phyloP scores from a whole-genome alignment of 768 basidiomycete genomes.

The Amyloporia xantha region DNA sequence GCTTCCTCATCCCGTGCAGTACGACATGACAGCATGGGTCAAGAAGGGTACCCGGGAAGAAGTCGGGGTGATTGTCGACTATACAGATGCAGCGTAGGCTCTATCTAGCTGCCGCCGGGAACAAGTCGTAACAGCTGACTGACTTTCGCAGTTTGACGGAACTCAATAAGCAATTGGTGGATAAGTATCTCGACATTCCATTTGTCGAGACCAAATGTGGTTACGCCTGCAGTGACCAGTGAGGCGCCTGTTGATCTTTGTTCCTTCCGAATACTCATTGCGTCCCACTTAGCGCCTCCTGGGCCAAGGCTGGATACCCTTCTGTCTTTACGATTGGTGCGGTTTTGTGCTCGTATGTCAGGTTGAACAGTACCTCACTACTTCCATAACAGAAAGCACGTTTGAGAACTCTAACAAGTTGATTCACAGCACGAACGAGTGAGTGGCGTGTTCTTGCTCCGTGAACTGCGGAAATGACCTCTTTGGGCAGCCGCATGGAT shows the following conservation, averaged over 20 bases:
- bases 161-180: conserved; percentile 73
- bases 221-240: conserved; percentile 95
- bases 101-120: no score
- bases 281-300: conserved; percentile 60
- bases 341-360: conserved; percentile 11
- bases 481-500: conserved; percentile 63
- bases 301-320: conserved; percentile 81
- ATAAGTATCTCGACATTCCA: conserved; percentile 77
- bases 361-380: not conserved
- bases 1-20: conserved; percentile 34
- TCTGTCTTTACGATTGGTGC: conserved; percentile 78
- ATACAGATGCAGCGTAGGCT: conserved; percentile 42
- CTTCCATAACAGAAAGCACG: conserved; percentile 41
- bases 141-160: conserved; percentile 56
- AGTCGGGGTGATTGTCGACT: conserved; percentile 84
- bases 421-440: conserved; percentile 82
- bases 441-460: conserved; percentile 24
- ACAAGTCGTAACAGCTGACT: no score
- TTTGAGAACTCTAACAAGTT: conserved; percentile 77
- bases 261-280: conserved; percentile 21
- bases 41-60: conserved; percentile 54
- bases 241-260: conserved; percentile 25
- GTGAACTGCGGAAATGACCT: conserved; percentile 9
- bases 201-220: conserved; percentile 86
- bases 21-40: conserved; percentile 94